Base-by-base conservation (phyloP, 106 monocot species). In the Allium cepa region DNA sequence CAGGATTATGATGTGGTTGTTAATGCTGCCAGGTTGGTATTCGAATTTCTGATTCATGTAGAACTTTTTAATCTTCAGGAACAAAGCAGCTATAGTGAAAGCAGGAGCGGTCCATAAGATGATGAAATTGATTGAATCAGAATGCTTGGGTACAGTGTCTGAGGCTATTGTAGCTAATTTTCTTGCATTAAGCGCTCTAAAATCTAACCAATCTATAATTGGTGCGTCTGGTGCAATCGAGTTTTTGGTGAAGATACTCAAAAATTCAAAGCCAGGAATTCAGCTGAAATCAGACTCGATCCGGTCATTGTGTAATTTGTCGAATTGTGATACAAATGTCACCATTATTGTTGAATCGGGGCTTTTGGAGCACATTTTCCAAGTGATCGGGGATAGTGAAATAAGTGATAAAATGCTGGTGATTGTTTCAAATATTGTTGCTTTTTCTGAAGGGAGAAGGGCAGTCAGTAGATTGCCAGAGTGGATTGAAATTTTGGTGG, bases 21-120 rank as follows among this genome's bases (percentile, higher is more conserved):
- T 36, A 36, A 36, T 36, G 36, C 36, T 36, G 36, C 22, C 22
- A 22, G 0, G 22, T 22, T 22, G 36, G 36, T 36, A 36, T 36
- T 36, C 36, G 36, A 36, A 36, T 36, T 36, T 36, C 36, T 36
- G 36, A 36, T 36, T 36, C 36, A 36, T 5, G 36, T 36, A 36
- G 0, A 36, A 36, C 36, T 36, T 36, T 36, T 36, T 36, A 36
- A 36, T 36, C 36, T 5, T 2, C 76, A 89, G 96, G 76, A 97
- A 89, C 80, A 97, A 89, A 67, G 88, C 86, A 15, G 86, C 88
- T n/a, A 82, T 89, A 26, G 78, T 86, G 73, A 68, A 78, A 14
- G 86, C 86, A 0, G 96, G 96, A 50, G 80, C 80, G 7, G 65
- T 92, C 56, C 83, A 86, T 63, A 97, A 87, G 73, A 97, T 97